Conservation (phyloP, 2,329 filamentous ascomycete species). For the Colletotrichum sp. region DNA sequence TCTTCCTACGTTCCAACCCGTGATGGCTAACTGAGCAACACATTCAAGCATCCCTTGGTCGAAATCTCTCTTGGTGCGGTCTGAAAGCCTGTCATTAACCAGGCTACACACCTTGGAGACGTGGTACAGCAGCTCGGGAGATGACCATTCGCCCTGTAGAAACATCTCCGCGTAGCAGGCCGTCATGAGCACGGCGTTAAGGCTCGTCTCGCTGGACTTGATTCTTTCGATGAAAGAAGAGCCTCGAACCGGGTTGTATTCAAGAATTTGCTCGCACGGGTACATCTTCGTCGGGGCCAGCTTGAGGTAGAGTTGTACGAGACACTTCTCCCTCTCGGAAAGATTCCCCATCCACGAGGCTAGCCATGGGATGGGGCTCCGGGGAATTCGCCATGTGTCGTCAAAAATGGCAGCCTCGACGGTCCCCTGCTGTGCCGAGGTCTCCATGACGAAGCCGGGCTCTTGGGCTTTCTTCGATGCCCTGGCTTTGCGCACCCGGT, state of each 20-base stretch:
- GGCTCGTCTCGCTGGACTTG: conserved; percentile 27
- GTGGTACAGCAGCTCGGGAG: conserved; percentile 25
- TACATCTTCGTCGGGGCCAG: conserved; percentile 33
- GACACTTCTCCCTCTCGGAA: conserved; percentile 27
- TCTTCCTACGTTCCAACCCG: conserved; percentile 24
- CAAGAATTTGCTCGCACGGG: conserved; percentile 34
- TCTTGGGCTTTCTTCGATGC: neutral
- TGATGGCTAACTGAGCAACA: conserved; percentile 33
- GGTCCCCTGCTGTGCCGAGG: neutral
- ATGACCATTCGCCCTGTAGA: conserved; percentile 15
- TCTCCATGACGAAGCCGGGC: neutral
- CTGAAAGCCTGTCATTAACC: conserved; percentile 23
- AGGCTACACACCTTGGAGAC: conserved; percentile 28
- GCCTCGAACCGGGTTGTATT: conserved; percentile 32
- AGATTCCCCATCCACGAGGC: neutral
- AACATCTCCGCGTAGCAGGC: conserved; percentile 30
- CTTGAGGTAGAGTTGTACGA: conserved; percentile 32
- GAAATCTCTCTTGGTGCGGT: conserved; percentile 19
- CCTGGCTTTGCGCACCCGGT: neutral
- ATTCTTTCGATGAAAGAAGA: conserved; percentile 30
- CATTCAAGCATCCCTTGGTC: conserved; percentile 32
- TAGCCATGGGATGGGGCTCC: neutral
- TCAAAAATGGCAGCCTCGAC: neutral
- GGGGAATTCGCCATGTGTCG: neutral
- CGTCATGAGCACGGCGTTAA: conserved; percentile 34